A percentile compares a stretch with the other conserved stretches of the same genome.
phyloP scores from a whole-genome alignment of 208 protist species.

The Strigomonas oncopelti region DNA sequence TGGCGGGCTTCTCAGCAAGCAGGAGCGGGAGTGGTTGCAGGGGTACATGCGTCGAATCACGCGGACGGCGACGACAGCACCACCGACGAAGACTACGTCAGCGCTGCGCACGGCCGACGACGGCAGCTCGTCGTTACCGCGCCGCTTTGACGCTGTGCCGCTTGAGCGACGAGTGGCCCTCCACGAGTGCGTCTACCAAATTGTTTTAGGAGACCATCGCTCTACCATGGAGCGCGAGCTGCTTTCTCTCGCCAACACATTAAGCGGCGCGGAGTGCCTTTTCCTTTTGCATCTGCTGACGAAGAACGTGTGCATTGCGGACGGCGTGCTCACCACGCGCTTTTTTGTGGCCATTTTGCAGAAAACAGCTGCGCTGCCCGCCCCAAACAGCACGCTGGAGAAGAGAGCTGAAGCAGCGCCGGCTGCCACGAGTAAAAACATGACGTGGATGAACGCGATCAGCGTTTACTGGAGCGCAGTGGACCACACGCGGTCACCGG shows the following conservation, averaged over 20 bases:
- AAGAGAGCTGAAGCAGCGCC: too few species aligned
- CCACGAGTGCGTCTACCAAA: not conserved
- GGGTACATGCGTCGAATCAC: too few species aligned
- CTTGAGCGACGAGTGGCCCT: not conserved
- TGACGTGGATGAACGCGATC: constrained; percentile 49
- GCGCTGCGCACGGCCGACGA: too few species aligned
- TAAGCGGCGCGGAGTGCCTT: not conserved
- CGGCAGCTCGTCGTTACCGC: too few species aligned
- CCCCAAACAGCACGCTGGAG: not conserved
- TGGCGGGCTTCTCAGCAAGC: constrained; percentile 23
- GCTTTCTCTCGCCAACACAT: not conserved
- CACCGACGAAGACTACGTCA: too few species aligned
- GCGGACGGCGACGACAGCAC: too few species aligned
- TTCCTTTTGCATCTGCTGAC: constrained; percentile 16
- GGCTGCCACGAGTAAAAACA: too few species aligned
- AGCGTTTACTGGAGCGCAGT: constrained; percentile 74
- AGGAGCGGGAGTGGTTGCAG: constrained; percentile 21
- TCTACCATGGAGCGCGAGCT: not conserved
- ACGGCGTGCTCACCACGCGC: not conserved
- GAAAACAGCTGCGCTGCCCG: not conserved
- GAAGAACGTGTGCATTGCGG: constrained; percentile 12
- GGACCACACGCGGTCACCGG: constrained; percentile 34
- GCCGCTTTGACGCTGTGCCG: not conserved
- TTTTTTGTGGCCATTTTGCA: constrained; percentile 17
- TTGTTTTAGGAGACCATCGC: not conserved